A percentile compares a stretch with the other conserved stretches of the same genome.
Conservation (phyloP, 257 asterid species). For the Scutellaria barbata region DNA sequence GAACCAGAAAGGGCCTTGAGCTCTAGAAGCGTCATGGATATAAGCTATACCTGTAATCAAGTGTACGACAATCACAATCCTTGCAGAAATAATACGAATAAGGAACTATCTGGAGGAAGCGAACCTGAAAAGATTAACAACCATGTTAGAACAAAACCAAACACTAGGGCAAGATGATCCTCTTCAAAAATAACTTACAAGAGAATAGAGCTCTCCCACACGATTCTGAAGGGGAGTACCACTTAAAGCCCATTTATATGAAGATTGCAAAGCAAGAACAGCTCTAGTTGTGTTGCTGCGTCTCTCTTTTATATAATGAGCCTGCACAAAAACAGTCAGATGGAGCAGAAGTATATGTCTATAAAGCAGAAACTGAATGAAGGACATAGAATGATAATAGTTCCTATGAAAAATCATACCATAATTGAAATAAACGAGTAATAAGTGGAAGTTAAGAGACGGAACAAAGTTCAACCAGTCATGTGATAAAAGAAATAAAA, state of each 20-base stretch:
- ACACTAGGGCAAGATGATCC: slow-evolving; percentile 27
- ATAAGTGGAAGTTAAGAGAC: slow-evolving; percentile 9
- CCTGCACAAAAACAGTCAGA: slow-evolving; percentile 47
- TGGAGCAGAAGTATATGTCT: slow-evolving; percentile 2
- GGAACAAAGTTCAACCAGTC: slow-evolving; percentile 12
- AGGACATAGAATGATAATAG: neutral
- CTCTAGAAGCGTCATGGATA: slow-evolving; percentile 26
- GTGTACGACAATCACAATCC: slow-evolving; percentile 88
- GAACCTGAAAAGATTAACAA: slow-evolving; percentile 64
- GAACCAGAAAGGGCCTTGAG: neutral
- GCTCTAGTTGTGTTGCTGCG: slow-evolving; percentile 87
- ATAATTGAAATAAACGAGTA: neutral
- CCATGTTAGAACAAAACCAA: slow-evolving; percentile 29
- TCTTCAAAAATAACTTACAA: slow-evolving; percentile 60
- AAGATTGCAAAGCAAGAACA: slow-evolving; percentile 74
- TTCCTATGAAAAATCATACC: neutral
- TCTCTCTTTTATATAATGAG: slow-evolving; percentile 89
- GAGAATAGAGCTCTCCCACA: slow-evolving; percentile 98
- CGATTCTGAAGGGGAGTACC: slow-evolving; percentile 99
- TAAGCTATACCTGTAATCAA: slow-evolving; percentile 75
- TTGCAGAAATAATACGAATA: slow-evolving; percentile 92
- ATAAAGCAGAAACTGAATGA: slow-evolving; percentile 17
- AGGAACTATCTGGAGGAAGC: slow-evolving; percentile 84
- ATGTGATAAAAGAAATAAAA: neutral
- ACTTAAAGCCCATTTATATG: slow-evolving; percentile 92